Conservation (phyloP, 768 basidiomycete genomes). For the Royoungia palumana region DNA sequence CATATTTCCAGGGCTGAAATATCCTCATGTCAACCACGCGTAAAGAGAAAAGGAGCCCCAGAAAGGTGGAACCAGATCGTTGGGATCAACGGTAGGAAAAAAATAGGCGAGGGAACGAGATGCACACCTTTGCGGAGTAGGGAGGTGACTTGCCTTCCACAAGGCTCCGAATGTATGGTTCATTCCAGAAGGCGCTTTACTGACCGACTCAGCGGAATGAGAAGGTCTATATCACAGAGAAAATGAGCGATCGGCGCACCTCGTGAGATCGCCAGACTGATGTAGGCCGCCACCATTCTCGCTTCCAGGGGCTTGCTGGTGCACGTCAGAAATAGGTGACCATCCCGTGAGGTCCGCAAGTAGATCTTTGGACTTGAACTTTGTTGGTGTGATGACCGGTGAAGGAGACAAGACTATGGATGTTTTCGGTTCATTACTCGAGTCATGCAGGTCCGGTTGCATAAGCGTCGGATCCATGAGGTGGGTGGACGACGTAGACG, state of each 20-base stretch:
- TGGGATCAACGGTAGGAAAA: neutral
- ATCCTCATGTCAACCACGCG: constrained; percentile 11
- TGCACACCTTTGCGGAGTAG: constrained; percentile 31
- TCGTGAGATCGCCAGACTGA: constrained; percentile 7
- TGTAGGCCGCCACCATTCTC: constrained; percentile 3
- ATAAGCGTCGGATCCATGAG: constrained; percentile 8
- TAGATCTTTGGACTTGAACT: constrained; percentile 3
- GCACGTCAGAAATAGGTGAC: constrained; percentile 15
- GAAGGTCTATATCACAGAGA: neutral
- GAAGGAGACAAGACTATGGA: constrained; percentile 5
- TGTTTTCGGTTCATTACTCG: constrained; percentile 2
- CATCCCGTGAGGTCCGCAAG: constrained; percentile 15
- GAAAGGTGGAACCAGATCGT: neutral
- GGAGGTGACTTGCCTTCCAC: constrained; percentile 24
- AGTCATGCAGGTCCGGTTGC: constrained; percentile 2
- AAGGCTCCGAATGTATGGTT: constrained; percentile 1
- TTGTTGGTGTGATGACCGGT: constrained; percentile 10
- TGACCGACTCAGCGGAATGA: constrained; percentile 1
- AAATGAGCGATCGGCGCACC: constrained; percentile 11
- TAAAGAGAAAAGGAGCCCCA: neutral
- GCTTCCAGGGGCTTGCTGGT: constrained; percentile 13
- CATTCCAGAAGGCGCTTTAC: constrained; percentile 7
- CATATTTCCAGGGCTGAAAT: constrained; percentile 33
- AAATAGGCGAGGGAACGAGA: neutral
- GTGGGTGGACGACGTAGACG: neutral